These are phyloP conservation scores for Oryza punctata DNA, from an alignment of 176 grass and related monocot species.

Conservation along the genomic window DNA sequence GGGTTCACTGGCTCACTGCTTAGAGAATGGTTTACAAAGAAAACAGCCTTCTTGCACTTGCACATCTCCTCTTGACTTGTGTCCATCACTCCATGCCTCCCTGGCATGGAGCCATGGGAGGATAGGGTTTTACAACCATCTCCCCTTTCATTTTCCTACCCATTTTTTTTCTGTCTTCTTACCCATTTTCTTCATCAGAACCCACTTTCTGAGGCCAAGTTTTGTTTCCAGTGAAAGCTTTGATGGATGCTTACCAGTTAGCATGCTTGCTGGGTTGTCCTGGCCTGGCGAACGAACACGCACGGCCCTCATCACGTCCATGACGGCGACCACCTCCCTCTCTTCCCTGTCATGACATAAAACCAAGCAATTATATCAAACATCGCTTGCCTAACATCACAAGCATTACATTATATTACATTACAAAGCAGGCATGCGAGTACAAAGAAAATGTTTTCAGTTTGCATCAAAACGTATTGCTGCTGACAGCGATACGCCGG, in stretches of 20 bases:
- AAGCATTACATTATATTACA: not conserved
- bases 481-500: slow-evolving; percentile 13
- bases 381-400: not conserved
- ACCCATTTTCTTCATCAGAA: not conserved
- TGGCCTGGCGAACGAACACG: not conserved
- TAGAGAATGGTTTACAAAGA: slow-evolving; percentile 17
- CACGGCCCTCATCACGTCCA: slow-evolving; percentile 21
- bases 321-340: slow-evolving; percentile 18
- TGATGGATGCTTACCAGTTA: not conserved
- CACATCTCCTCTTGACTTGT: not conserved
- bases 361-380: not conserved
- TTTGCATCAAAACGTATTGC: not conserved
- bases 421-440: not conserved
- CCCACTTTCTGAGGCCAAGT: not conserved
- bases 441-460: not conserved
- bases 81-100: slow-evolving; percentile 11
- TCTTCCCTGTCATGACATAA: slow-evolving; percentile 10
- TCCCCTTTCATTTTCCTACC: too few species aligned
- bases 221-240: not conserved
- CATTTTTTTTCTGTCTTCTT: not conserved
- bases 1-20: slow-evolving; percentile 19
- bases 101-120: not conserved
- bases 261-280: not conserved
- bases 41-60: not conserved
- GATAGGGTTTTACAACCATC: not conserved